A percentile compares a stretch with the other conserved stretches of the same genome.
Conservation (phyloP, 192 early-diverging fungal genomes). For the Gamsiella multidivaricata region DNA sequence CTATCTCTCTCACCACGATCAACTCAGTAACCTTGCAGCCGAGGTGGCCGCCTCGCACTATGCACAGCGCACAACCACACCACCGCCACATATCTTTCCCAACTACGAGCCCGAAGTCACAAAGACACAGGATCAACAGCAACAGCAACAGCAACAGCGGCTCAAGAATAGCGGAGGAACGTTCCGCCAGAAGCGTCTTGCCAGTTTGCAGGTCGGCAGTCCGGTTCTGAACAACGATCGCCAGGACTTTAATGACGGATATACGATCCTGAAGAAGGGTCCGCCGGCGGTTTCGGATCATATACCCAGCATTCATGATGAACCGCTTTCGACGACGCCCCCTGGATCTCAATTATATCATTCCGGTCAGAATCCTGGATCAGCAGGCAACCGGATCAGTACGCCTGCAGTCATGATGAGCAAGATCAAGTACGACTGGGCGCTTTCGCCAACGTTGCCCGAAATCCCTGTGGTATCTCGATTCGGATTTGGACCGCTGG, state of each 20-base stretch:
- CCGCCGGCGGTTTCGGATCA: neutral
- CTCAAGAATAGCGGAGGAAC: constrained; percentile 5
- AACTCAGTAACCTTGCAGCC: neutral
- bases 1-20: neutral
- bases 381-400: constrained; percentile 29
- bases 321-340: neutral
- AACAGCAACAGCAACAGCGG: neutral
- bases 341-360: too few species aligned
- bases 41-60: neutral
- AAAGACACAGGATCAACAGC: constrained; percentile 1
- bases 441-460: constrained; percentile 18
- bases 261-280: neutral
- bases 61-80: neutral
- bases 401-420: constrained; percentile 49
- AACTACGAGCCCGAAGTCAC: neutral
- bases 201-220: constrained; percentile 24
- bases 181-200: constrained; percentile 41
- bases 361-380: neutral
- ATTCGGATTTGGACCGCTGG: constrained; percentile 35
- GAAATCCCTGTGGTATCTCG: constrained; percentile 11
- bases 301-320: constrained; percentile 6
- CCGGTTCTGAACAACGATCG: neutral
- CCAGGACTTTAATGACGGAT: constrained; percentile 15
- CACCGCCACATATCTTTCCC: neutral
- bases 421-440: constrained; percentile 47